These are phyloP conservation scores for Avena atlantica DNA, from an alignment of 176 grass and related monocot genomes.

Conservation along the genomic window DNA sequence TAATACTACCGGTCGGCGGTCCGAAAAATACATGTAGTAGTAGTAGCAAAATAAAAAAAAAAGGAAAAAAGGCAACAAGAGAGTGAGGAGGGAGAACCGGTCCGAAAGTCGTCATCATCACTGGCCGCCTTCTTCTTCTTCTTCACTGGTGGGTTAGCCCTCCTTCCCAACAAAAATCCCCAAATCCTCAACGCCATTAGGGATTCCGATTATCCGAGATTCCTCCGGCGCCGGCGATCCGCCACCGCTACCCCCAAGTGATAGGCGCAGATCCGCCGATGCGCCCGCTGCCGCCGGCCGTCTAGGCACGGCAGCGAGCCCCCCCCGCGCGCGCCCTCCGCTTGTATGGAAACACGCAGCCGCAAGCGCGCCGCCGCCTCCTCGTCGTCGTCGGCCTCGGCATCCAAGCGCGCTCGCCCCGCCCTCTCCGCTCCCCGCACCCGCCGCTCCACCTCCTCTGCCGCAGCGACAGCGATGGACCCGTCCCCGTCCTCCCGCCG, in stretches of 20 bases:
- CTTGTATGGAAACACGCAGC: conserved; percentile 98
- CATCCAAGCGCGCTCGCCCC: conserved; percentile 57
- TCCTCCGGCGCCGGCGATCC: not conserved
- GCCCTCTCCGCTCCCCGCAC: conserved; percentile 22
- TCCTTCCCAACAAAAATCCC: not conserved
- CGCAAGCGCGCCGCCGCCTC: conserved; percentile 90
- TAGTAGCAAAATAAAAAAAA: too few relatives aligned
- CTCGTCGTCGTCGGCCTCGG: conserved; percentile 4
- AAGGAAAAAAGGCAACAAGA: not conserved
- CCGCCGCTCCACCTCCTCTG: not conserved
- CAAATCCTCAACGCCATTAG: conserved; percentile 10
- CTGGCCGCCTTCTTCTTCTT: not conserved
- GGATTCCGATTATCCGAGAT: not conserved
- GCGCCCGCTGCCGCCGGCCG: conserved; percentile 39
- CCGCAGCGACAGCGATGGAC: not conserved
- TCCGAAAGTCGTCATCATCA: conserved; percentile 7
- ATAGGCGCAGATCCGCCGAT: conserved; percentile 23
- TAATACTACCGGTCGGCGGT: too few relatives aligned
- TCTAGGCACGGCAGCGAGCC: conserved; percentile 47
- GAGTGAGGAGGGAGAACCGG: not conserved
- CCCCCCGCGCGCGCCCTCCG: conserved; percentile 6
- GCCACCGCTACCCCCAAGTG: not conserved
- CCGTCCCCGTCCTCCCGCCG: conserved; percentile 70
- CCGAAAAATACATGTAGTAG: too few relatives aligned
- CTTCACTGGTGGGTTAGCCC: not conserved